Base-by-base conservation (phyloP, 2,329 filamentous ascomycete species). In the Chlorencoelia australis region DNA sequence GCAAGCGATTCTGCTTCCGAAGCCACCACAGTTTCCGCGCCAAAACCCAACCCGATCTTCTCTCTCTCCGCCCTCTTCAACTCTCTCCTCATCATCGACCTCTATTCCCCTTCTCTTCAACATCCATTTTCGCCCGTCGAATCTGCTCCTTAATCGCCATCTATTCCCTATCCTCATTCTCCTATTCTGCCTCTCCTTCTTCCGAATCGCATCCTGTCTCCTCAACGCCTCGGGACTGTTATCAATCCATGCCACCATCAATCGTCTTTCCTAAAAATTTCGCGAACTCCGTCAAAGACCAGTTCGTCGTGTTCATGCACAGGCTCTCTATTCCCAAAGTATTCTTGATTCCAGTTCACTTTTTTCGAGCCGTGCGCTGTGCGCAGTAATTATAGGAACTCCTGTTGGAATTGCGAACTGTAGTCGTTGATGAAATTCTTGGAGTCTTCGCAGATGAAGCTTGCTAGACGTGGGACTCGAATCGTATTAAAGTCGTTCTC, bases 301-400 rank as follows among this genome's bases (percentile, higher is more conserved):
- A 96, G 52, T 81, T 80, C 0, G 91, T 96, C 6, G 86, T 70
- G 59, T 95, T 95, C 82, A 96, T 96, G 91, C 7, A 91, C 67
- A 56, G 96, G 89, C 52, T 86, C 72, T 59, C 88, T 87, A 49
- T 89, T 81, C 54, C 88, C 80, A 57, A 96, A 86, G 61, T 98
- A 98, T 59, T 96, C 96, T 43, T 84, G 79, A 54, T 98, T 98
- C 34, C 88, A 75, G 21, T 88, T 73, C 1, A 96, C 78, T 51
- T 77, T 73, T 60, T 98, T 98, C 61, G 94, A 87, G 44, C 87
- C 86, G 53, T 98, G 91, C 0, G 79, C 75, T 0, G 88, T 94
- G 39, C 76, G 73, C 5, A 98, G 67, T 2, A 91, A 67, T 39
- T 75, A 67, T 1, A 93, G 45, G 51, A 94, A 94, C 54, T 93